phyloP scores from a whole-genome alignment of 1,139 yeast genomes.

The Sugiyamaella xylanicola region DNA sequence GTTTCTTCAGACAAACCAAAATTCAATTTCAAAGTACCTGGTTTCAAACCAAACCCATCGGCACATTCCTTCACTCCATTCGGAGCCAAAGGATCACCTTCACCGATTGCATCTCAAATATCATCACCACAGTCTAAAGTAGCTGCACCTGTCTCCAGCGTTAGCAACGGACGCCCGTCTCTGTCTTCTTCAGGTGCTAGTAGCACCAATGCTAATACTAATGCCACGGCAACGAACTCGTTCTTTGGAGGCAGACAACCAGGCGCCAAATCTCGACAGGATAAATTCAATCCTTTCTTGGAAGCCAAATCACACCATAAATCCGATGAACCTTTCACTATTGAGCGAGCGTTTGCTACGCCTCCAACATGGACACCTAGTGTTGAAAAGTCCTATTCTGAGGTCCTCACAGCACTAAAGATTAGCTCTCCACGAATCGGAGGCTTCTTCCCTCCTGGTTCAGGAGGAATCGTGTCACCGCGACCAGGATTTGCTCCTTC shows the following conservation, averaged over 20 bases:
- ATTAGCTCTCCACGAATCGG: conserved; percentile 15
- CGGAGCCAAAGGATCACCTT: conserved; percentile 25
- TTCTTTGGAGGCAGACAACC: conserved; percentile 57
- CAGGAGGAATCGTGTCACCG: conserved; percentile 21
- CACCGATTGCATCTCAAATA: conserved; percentile 18
- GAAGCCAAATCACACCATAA: conserved; percentile 43
- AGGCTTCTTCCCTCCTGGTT: conserved; percentile 16
- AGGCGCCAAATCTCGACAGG: conserved; percentile 47
- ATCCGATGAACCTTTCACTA: conserved; percentile 44
- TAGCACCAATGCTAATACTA: no score
- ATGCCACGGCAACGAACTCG: conserved; percentile 18
- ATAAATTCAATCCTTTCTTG: conserved; percentile 61
- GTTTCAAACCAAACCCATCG: conserved; percentile 70
- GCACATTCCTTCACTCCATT: conserved; percentile 71
- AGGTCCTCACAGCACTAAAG: conserved; percentile 26
- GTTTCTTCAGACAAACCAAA: conserved; percentile 38
- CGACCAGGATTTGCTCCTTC: conserved; percentile 27
- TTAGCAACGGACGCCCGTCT: background rate
- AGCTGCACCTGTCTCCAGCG: conserved; percentile 19
- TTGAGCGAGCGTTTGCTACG: conserved; percentile 69
- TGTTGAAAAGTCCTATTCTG: conserved; percentile 34
- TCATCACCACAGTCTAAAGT: conserved; percentile 21
- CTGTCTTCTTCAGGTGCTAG: no score
- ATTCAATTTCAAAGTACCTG: conserved; percentile 59
- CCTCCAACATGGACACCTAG: conserved; percentile 73